A percentile compares a stretch with the other conserved stretches of the same genome.
These are phyloP conservation scores for Ottelia alismoides DNA, from an alignment of 106 monocot species.

Conservation along the genomic window DNA sequence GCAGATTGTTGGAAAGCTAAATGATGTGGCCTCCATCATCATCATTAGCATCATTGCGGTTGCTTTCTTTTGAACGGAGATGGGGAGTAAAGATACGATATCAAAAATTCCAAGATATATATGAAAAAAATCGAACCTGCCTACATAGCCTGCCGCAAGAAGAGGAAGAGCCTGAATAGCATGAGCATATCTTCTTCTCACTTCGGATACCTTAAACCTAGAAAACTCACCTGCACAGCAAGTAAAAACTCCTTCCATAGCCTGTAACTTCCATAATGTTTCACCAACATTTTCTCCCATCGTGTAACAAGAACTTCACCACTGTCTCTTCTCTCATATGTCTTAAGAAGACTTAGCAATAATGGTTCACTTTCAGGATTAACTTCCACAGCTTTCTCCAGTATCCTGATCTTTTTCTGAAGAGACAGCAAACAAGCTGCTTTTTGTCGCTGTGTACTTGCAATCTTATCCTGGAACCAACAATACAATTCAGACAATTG, in stretches of 20 bases:
- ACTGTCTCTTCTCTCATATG: slow-evolving; percentile 65
- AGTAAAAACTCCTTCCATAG: slow-evolving; percentile 87
- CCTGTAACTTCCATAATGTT: slow-evolving; percentile 58
- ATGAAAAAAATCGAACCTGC: slow-evolving; percentile 59
- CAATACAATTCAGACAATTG: too few relatives aligned
- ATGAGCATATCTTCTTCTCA: slow-evolving; percentile 58
- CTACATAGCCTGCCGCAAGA: slow-evolving; percentile 69
- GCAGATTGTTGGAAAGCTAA: too few relatives aligned
- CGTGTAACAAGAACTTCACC: slow-evolving; percentile 35
- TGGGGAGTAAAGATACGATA: too few relatives aligned
- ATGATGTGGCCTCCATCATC: too few relatives aligned
- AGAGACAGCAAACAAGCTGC: slow-evolving; percentile 79
- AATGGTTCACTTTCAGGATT: slow-evolving; percentile 80
- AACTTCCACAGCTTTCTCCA: slow-evolving; percentile 87
- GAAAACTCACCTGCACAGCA: slow-evolving; percentile 75
- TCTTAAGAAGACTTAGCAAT: slow-evolving; percentile 58
- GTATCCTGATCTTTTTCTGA: slow-evolving; percentile 91
- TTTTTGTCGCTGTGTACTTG: slow-evolving; percentile 64
- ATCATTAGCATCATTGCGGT: too few relatives aligned
- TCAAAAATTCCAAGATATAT: neutral
- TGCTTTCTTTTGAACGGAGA: too few relatives aligned
- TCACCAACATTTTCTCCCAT: slow-evolving; percentile 73
- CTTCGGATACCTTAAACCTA: slow-evolving; percentile 80
- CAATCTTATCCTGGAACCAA: slow-evolving; percentile 63
- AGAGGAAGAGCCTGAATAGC: slow-evolving; percentile 79